phyloP scores from a whole-genome alignment of 75 land plant species.

The Pinus tabuliformis region DNA sequence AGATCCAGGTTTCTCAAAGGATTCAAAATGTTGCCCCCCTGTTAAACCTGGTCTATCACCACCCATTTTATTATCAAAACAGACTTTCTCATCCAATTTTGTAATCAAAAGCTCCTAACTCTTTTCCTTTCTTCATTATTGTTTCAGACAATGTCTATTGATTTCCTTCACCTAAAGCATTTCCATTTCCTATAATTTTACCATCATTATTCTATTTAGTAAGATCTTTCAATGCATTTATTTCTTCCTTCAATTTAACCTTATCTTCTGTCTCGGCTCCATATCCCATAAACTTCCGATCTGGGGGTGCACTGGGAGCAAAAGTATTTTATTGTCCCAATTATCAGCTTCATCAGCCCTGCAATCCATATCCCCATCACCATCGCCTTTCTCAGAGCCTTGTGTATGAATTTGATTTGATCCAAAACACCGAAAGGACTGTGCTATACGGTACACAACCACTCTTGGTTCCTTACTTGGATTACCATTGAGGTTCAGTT shows the following conservation, averaged over 20 bases:
- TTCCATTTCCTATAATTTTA: conserved; percentile 11
- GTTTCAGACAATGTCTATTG: conserved; percentile 11
- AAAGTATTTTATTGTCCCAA: no score
- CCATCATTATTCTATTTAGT: conserved; percentile 7
- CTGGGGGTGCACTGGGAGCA: no score
- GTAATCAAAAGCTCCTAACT: conserved; percentile 41
- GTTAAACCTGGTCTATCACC: conserved; percentile 41
- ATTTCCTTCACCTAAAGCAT: conserved; percentile 14
- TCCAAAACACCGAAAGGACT: no score
- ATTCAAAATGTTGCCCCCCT: conserved; percentile 12
- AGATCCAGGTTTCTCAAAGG: conserved; percentile 45
- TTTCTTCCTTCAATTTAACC: conserved; percentile 58
- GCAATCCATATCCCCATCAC: no score
- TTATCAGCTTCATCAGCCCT: no score
- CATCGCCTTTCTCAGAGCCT: no score
- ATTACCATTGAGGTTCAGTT: no score
- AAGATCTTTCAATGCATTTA: conserved; percentile 35
- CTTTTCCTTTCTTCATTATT: conserved; percentile 33
- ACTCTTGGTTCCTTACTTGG: no score
- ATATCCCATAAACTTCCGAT: no score
- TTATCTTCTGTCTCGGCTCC: conserved; percentile 64
- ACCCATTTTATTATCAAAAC: conserved; percentile 36
- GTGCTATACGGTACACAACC: no score
- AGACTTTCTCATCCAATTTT: conserved; percentile 62
- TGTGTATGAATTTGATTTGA: no score